Evolutionary conservation across 768 basidiomycete species (phyloP).

Genomic region (Galerina sulciceps): DNA sequence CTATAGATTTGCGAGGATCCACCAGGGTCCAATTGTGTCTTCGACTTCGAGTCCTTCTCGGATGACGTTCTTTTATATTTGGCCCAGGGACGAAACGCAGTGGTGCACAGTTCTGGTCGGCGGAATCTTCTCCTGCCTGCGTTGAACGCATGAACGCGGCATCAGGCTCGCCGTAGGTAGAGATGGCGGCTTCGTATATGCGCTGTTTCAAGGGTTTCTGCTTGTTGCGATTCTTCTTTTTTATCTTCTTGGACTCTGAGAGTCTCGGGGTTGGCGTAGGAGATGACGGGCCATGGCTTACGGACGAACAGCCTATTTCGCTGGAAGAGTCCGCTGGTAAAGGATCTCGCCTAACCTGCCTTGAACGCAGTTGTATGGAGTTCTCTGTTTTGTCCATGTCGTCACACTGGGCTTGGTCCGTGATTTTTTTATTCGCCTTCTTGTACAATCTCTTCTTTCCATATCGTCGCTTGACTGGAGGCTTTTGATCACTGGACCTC

Average conservation of each 20-base stretch:
- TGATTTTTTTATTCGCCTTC: not conserved
- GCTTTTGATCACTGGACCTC: constrained; percentile 13
- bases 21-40: constrained; percentile 26
- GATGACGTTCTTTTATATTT: not conserved
- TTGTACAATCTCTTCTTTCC: constrained; percentile 9
- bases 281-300: not conserved
- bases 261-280: not conserved
- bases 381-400: not conserved
- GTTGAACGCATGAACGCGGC: constrained; percentile 23
- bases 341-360: not conserved
- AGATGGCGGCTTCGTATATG: constrained; percentile 38
- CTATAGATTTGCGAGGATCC: constrained; percentile 39
- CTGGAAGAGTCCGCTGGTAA: not conserved
- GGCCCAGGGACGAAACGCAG: constrained; percentile 25
- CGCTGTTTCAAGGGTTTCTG: constrained; percentile 31
- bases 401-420: not conserved
- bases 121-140: constrained; percentile 6
- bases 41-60: not conserved
- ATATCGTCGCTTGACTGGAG: constrained; percentile 2
- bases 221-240: constrained; percentile 8
- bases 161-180: constrained; percentile 36
- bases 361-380: constrained; percentile 6
- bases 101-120: constrained; percentile 22
- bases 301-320: not conserved
- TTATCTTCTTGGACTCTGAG: not conserved